Evolutionary conservation across 805 yeast genomes (phyloP), one percentile per base, ranked within the genome.

Genomic region (Suhomyces prunicola): DNA sequence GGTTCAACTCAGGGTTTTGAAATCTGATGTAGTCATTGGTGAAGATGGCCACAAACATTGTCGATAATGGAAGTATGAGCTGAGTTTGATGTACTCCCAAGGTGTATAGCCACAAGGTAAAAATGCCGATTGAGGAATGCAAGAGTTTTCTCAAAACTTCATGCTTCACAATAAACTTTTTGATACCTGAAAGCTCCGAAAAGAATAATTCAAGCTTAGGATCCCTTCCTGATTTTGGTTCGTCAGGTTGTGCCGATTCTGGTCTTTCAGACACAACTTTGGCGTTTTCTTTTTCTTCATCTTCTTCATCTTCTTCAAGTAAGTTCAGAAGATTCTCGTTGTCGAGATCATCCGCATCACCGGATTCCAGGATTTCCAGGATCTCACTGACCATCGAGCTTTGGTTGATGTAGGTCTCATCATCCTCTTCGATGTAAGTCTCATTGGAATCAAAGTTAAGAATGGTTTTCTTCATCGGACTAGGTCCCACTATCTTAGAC

Each of bases 81-180:
- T 81, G 78, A 5, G 68, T 65, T 17, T 80, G 80, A 54, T 81
- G 78, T 9, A 78, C 72, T 8, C 92, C 91, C 42, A 70, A 64
- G 0, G 87, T 78, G 67, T 91, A 93, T 33, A 90, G 71, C 61
- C 80, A 86, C 40, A 94, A 69, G 1, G 97, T 86, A 44, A 92
- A 60, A 57, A 91, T 80, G 0, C 97, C 99, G 47, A 92, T 90
- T 1, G 94, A 87, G 7, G 93, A 88, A 68, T 94, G 99, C 54
- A 94, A 83, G 3, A 81, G 72, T 68, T 94, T 94, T 63, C 99
- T 81, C 4, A 96, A 96, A 15, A 94, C 74, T 70, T 94, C 99
- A 65, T 94, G 91, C 63, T 87, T 87, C 36, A 86, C 81, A 48
- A 87, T 70, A 61, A 86, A 85, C 44, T 53, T 52, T 36, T 61